Evolutionary conservation across 2,329 filamentous ascomycete genomes (phyloP).

Genomic region (Coniochaeta hoffmannii): DNA sequence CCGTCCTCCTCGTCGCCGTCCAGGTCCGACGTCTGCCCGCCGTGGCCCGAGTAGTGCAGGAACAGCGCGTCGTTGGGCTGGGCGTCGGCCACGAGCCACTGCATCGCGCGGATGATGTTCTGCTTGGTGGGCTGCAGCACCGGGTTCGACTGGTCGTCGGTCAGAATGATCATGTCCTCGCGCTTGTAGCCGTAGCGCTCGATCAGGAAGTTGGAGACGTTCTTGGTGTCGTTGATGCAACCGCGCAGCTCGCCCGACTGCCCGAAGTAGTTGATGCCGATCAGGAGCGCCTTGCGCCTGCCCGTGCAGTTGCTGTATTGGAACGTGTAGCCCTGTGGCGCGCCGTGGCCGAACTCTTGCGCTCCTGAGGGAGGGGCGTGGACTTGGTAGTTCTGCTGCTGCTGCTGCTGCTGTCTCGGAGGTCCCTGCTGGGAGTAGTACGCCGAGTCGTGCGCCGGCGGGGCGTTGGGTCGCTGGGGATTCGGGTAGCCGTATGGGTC

Average conservation of each 20-base stretch:
- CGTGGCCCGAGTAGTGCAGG: constrained; percentile 74
- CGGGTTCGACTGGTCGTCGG: constrained; percentile 65
- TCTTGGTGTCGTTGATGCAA: constrained; percentile 76
- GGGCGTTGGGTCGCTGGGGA: constrained; percentile 6
- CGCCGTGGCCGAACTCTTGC: constrained; percentile 60
- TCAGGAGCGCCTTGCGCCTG: constrained; percentile 64
- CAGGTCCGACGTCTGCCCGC: constrained; percentile 65
- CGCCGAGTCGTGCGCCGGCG: constrained; percentile 14
- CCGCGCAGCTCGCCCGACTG: constrained; percentile 64
- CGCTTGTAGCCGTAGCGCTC: constrained; percentile 62
- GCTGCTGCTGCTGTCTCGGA: constrained; percentile 24
- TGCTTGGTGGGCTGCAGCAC: constrained; percentile 66
- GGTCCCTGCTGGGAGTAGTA: constrained; percentile 26
- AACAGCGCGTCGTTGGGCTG: constrained; percentile 70
- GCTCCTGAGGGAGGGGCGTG: constrained; percentile 36
- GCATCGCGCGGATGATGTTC: constrained; percentile 69
- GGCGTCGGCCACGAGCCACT: constrained; percentile 66
- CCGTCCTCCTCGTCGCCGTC: constrained; percentile 75
- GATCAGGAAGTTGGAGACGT: constrained; percentile 65
- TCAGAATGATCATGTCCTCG: constrained; percentile 74
- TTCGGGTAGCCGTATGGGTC: constrained; percentile 14
- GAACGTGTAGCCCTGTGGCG: constrained; percentile 62
- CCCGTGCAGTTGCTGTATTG: constrained; percentile 72
- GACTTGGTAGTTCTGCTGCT: constrained; percentile 17
- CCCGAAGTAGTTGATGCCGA: constrained; percentile 76